phyloP scores from a whole-genome alignment of 2,329 filamentous ascomycete species.

The Nannizziopsis arthrosporioides region DNA sequence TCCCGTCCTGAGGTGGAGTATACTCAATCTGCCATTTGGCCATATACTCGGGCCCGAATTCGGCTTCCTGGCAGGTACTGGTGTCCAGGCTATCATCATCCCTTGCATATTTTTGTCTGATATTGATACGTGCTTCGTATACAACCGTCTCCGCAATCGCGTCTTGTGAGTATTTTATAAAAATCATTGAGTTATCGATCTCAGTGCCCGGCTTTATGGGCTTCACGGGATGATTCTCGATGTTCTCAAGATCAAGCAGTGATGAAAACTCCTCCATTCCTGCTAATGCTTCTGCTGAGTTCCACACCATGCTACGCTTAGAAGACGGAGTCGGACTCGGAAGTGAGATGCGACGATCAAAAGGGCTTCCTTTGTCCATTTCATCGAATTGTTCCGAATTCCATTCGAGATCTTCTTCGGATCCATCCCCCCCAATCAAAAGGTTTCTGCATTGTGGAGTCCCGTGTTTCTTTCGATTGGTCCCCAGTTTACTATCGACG shows the following conservation, averaged over 20 bases:
- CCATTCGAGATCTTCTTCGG: not conserved
- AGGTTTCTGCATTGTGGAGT: not conserved
- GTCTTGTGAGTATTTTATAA: slow-evolving; percentile 1
- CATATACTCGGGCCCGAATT: not conserved
- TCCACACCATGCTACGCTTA: slow-evolving; percentile 17
- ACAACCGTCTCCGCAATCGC: not conserved
- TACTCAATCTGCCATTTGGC: slow-evolving; percentile 9
- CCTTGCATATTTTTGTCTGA: not conserved
- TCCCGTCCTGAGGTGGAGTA: not conserved
- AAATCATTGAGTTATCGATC: not conserved
- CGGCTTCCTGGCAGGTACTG: not conserved
- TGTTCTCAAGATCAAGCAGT: slow-evolving; percentile 2
- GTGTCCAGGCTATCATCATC: not conserved
- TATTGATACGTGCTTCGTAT: slow-evolving; percentile 4
- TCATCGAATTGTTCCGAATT: not conserved
- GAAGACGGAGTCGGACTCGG: slow-evolving; percentile 18
- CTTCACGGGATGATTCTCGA: not conserved
- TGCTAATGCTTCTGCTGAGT: slow-evolving; percentile 12
- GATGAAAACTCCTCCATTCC: not conserved
- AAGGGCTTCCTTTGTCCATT: not conserved
- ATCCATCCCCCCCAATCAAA: not conserved
- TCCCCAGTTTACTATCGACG: no score
- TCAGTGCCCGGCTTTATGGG: slow-evolving; percentile 3
- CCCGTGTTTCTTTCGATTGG: no score
- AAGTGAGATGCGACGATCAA: slow-evolving; percentile 8